Evolutionary conservation across 2,329 filamentous ascomycete genomes (phyloP), one percentile per base, ranked within the genome.

Genomic region (Colletotrichum godetiae): DNA sequence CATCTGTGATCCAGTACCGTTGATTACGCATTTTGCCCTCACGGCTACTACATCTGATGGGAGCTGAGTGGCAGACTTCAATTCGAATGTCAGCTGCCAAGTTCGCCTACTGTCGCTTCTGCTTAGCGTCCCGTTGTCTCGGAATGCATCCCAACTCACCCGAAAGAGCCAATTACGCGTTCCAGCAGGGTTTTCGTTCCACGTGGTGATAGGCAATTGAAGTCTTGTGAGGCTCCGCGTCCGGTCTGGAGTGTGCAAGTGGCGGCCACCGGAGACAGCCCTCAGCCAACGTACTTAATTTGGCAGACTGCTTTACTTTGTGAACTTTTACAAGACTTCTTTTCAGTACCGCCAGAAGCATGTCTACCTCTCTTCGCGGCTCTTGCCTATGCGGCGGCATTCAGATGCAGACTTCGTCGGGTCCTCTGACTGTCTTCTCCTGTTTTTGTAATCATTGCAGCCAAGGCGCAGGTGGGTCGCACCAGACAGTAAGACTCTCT

Each of bases 371-470:
- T 6, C 74, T 75, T 31, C 37, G 59, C 12, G 76, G 75, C 6
- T 53, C 57, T 0, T 76, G 72, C 27, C 64, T 76, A 22, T 76
- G 76, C 12, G 76, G 70, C 24, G 74, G 63, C 2, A 61, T 77
- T 33, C n/a, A 27, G 13, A 13, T 75, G 11, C 19, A 65, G 6
- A 67, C 77, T 12, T 35, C 62, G 2, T 27, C 66, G 6, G 61
- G 64, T n/a, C 75, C 75, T 3, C n/a, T 65, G 1, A 59, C 56
- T 1, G 66, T 76, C 3, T 53, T 77, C 12, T 72, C 73, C 15
- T 77, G 75, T 53, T 76, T 68, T 35, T 76, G 75, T 52, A 22
- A 63, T 6, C 76, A 76, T 49, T 76, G 76, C 56, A 72, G 57
- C 49, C 74, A 76, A 52, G 72, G 73, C 2, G 67, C 73, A 0